Conservation (phyloP, 2,329 filamentous ascomycete species). For the Neopestalotiopsis rosae region DNA sequence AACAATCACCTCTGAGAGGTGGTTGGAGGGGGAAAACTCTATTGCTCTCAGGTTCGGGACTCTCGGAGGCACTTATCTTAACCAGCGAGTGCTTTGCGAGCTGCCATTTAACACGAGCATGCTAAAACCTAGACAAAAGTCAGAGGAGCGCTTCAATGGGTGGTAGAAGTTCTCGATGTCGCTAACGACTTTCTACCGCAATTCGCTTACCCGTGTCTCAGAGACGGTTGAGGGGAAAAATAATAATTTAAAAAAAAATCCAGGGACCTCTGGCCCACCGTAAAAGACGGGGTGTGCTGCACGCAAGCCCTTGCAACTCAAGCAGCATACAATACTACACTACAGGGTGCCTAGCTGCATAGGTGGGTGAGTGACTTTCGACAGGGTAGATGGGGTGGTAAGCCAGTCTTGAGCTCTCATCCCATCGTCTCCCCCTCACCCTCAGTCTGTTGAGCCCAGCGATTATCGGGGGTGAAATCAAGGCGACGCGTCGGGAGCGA, state of each 20-base stretch:
- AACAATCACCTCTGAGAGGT: background rate
- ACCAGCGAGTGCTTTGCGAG: background rate
- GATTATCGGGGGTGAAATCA: background rate
- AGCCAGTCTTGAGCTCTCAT: background rate
- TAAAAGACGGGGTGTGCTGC: background rate
- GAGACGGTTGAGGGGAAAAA: background rate
- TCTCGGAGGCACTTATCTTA: constrained; percentile 1
- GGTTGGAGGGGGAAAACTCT: background rate
- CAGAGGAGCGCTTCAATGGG: background rate
- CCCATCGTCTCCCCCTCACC: background rate
- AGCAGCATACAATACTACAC: too few species aligned
- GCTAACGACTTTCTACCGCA: background rate
- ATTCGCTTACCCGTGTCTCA: background rate
- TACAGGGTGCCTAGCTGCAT: background rate
- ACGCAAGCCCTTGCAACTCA: background rate
- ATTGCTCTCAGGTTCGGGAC: background rate
- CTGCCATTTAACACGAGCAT: background rate
- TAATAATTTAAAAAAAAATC: background rate
- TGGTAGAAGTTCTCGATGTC: background rate
- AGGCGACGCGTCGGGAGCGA: constrained; percentile 11
- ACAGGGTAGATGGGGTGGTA: background rate
- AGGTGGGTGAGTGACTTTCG: background rate
- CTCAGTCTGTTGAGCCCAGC: background rate
- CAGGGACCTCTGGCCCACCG: constrained; percentile 3
- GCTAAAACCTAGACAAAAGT: background rate